phyloP scores from a whole-genome alignment of 1,139 yeast species.

The Kurtzmaniella quercitrusa region DNA sequence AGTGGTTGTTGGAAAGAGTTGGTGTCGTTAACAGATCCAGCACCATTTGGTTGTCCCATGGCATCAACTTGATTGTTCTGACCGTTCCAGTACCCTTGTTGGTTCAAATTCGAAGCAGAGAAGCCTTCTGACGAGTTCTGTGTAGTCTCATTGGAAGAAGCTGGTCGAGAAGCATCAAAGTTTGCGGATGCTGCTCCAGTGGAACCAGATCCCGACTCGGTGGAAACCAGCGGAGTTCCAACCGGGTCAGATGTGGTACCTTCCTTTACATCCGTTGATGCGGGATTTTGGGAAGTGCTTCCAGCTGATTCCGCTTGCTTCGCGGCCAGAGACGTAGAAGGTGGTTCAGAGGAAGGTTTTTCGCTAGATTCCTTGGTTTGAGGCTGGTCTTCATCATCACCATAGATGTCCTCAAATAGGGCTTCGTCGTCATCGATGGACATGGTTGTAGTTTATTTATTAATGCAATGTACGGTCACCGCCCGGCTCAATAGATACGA shows the following conservation, averaged over 20 bases:
- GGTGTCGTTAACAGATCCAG: not conserved
- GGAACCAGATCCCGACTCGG: too few species aligned
- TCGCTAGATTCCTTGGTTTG: not conserved
- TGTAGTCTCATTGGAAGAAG: not conserved
- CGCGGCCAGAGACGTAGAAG: conserved; percentile 2
- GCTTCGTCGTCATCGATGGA: conserved; percentile 9
- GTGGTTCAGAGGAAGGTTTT: conserved; percentile 1
- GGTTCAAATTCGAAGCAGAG: not conserved
- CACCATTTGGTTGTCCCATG: not conserved
- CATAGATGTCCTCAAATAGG: conserved; percentile 8
- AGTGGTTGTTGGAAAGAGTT: conserved; percentile 11
- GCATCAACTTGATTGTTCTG: not conserved
- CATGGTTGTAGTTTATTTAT: conserved; percentile 6
- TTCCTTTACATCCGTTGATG: not conserved
- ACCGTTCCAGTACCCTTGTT: not conserved
- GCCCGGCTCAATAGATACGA: conserved; percentile 1
- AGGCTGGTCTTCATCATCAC: conserved; percentile 1
- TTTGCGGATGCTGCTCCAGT: too few species aligned
- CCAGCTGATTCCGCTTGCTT: not conserved
- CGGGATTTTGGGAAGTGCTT: not conserved
- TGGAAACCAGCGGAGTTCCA: too few species aligned
- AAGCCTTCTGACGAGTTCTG: not conserved
- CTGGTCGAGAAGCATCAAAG: too few species aligned
- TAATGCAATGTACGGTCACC: conserved; percentile 2
- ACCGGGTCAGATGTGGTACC: too few species aligned